These are phyloP conservation scores for Saturnispora diversa DNA, from an alignment of 805 yeast species.

Conservation along the genomic window DNA sequence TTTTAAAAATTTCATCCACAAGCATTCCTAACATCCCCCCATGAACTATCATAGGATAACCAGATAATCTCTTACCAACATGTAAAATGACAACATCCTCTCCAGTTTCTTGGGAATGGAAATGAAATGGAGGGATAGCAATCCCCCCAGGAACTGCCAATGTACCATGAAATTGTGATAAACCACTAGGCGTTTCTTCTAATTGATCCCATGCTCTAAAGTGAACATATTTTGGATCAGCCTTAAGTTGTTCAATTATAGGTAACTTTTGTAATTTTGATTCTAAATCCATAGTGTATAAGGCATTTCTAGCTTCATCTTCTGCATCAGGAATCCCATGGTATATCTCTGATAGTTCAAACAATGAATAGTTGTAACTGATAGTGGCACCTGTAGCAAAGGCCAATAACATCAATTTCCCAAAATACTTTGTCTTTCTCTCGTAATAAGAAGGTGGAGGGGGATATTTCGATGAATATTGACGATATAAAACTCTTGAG, in stretches of 20 bases:
- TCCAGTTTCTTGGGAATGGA: constrained; percentile 45
- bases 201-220: constrained; percentile 37
- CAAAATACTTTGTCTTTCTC: constrained; percentile 9
- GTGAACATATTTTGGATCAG: constrained; percentile 32
- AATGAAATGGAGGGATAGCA: constrained; percentile 63
- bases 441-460: constrained; percentile 17
- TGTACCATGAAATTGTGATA: constrained; percentile 34
- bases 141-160: constrained; percentile 72
- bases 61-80: constrained; percentile 70
- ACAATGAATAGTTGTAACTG: constrained; percentile 24
- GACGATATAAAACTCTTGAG: not conserved
- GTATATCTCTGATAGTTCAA: constrained; percentile 21
- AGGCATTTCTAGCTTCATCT: constrained; percentile 18
- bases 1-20: constrained; percentile 64
- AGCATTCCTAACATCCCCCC: constrained; percentile 84
- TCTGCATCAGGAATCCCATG: constrained; percentile 19
- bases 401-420: constrained; percentile 10
- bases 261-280: constrained; percentile 41
- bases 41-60: constrained; percentile 81
- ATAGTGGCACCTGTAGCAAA: constrained; percentile 24
- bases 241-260: constrained; percentile 40
- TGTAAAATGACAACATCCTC: constrained; percentile 65
- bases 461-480: constrained; percentile 16
- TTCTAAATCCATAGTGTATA: constrained; percentile 33
- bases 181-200: constrained; percentile 27